Percentiles rank a stretch among this genome's conserved stretches.
These are phyloP conservation scores for Talaromyces sp. DNA, from an alignment of 2,329 filamentous ascomycete genomes.

Conservation along the genomic window DNA sequence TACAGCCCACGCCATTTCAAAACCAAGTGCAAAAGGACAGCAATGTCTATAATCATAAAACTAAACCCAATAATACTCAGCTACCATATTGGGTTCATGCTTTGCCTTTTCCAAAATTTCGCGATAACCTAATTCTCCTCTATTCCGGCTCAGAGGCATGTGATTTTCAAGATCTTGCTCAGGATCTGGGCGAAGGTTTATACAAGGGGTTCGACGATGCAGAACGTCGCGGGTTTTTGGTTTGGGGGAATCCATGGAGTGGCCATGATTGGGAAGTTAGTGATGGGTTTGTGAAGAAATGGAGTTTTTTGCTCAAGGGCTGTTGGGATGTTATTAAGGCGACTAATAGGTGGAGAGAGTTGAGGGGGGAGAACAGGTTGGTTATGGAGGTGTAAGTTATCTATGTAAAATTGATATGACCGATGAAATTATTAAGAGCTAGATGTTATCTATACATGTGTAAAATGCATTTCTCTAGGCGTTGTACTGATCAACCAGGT, in stretches of 20 bases:
- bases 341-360: constrained; percentile 21
- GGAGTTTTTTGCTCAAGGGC: constrained; percentile 19
- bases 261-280: constrained; percentile 16
- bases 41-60: neutral
- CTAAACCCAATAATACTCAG: neutral
- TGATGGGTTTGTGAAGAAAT: constrained; percentile 21
- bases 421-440: no score
- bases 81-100: constrained; percentile 3
- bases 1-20: neutral
- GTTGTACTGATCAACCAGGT: no score
- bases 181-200: neutral
- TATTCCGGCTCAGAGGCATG: neutral
- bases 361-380: constrained; percentile 17
- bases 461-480: no score
- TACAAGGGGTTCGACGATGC: neutral
- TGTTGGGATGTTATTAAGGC: constrained; percentile 22
- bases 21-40: neutral
- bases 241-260: constrained; percentile 1
- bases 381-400: neutral
- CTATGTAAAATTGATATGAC: no score
- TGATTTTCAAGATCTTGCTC: neutral
- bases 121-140: neutral
- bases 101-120: neutral
- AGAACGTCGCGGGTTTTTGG: constrained; percentile 1
- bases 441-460: no score